Conservation (phyloP, 306 rosid genomes). For the Glycine tomentella region DNA sequence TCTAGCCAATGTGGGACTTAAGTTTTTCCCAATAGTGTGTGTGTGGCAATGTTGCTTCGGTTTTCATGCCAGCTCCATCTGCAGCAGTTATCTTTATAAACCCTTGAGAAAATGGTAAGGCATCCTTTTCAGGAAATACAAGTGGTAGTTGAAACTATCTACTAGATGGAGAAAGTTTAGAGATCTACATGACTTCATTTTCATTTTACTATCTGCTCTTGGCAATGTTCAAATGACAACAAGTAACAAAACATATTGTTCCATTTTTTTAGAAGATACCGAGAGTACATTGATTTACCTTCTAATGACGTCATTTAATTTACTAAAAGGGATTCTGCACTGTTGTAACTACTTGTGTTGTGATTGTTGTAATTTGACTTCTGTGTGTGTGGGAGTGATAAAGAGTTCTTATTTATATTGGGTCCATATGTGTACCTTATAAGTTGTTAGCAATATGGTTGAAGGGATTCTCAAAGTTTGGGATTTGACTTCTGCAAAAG, state of each 20-base stretch:
- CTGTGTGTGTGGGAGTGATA: too few species aligned
- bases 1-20: too few species aligned
- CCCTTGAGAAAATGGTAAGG: not conserved
- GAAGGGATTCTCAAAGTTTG: too few species aligned
- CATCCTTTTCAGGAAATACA: not conserved
- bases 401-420: not conserved
- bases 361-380: not conserved
- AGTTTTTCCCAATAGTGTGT: too few species aligned
- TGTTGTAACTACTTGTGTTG: not conserved
- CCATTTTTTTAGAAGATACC: not conserved
- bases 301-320: not conserved
- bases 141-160: not conserved
- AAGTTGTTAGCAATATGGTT: too few species aligned
- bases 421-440: not conserved
- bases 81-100: not conserved
- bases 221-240: not conserved
- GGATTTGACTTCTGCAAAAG: too few species aligned
- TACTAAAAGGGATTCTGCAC: not conserved
- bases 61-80: not conserved
- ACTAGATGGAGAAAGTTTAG: not conserved
- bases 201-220: not conserved
- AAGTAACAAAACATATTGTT: not conserved
- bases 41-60: not conserved
- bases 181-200: not conserved
- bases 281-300: not conserved